A percentile compares a stretch with the other conserved stretches of the same genome.
Evolutionary conservation across 2,329 filamentous ascomycete genomes (phyloP).

Genomic region (Neopestalotiopsis sp.): DNA sequence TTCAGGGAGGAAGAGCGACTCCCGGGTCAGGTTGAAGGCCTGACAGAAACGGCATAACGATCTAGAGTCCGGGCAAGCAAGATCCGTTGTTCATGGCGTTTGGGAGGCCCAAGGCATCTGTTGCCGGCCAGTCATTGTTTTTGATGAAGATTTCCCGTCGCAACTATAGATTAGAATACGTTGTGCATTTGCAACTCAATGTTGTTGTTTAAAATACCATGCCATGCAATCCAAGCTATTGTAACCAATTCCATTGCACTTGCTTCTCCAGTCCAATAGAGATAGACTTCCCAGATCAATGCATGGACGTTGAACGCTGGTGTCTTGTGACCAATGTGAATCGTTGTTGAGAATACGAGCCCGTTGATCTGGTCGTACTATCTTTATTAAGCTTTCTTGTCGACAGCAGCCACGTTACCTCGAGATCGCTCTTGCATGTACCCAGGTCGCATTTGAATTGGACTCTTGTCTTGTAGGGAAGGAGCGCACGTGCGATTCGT

Average conservation of each 20-base stretch:
- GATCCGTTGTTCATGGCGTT: background rate
- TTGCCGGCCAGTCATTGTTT: background rate
- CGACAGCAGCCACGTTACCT: too few species aligned
- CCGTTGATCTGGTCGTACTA: too few species aligned
- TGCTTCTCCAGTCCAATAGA: background rate
- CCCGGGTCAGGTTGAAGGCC: background rate
- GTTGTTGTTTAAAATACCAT: background rate
- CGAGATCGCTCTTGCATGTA: too few species aligned
- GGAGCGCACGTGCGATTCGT: too few species aligned
- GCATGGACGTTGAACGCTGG: too few species aligned
- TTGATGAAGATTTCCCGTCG: background rate
- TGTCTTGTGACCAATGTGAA: too few species aligned
- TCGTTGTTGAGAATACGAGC: too few species aligned
- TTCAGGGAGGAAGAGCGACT: background rate
- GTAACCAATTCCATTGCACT: background rate
- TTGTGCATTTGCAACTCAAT: background rate
- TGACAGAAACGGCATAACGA: background rate
- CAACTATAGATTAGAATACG: constrained; percentile 1
- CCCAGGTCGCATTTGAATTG: too few species aligned
- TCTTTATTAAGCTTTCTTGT: too few species aligned
- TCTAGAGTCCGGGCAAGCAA: background rate
- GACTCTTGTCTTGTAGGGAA: too few species aligned
- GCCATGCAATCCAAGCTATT: background rate
- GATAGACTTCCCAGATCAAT: too few species aligned
- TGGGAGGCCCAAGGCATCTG: background rate